Conservation (phyloP, 192 early-diverging fungal species). For the Mortierella hygrophila region DNA sequence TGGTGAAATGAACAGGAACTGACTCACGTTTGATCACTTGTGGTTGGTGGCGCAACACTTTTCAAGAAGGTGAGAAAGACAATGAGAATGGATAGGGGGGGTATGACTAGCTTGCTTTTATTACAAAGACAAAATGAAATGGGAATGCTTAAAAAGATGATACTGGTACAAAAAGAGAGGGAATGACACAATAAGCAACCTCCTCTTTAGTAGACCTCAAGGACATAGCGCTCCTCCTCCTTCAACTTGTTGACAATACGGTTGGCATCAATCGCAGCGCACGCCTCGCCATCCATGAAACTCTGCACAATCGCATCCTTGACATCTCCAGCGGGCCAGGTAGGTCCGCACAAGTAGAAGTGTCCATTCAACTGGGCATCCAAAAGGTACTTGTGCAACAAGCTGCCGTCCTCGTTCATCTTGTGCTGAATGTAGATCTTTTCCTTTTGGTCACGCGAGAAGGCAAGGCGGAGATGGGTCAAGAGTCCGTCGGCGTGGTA, state of each 20-base stretch:
- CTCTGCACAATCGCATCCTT: slow-evolving; percentile 89
- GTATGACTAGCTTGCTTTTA: neutral
- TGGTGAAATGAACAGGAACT: too few species aligned
- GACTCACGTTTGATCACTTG: too few species aligned
- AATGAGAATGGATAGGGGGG: too few species aligned
- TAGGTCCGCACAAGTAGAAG: slow-evolving; percentile 98
- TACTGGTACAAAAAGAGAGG: neutral
- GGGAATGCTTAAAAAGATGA: slow-evolving; percentile 5
- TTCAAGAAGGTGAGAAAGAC: too few species aligned
- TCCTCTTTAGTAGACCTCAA: slow-evolving; percentile 86
- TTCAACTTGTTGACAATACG: slow-evolving; percentile 90
- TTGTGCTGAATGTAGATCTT: slow-evolving; percentile 98
- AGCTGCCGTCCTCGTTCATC: slow-evolving; percentile 87
- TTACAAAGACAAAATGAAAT: neutral
- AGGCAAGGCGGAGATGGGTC: slow-evolving; percentile 91
- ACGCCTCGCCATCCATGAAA: slow-evolving; percentile 72
- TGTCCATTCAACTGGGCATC: slow-evolving; percentile 73
- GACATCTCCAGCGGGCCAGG: slow-evolving; percentile 96
- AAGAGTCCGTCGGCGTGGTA: slow-evolving; percentile 91
- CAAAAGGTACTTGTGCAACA: slow-evolving; percentile 83
- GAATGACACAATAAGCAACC: neutral
- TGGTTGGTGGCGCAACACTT: too few species aligned
- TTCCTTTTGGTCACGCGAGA: slow-evolving; percentile 93
- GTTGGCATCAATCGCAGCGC: slow-evolving; percentile 72
- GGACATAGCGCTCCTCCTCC: slow-evolving; percentile 91